Base-by-base conservation (phyloP, 345 rosid genomes). In the Gossypium mustelinum region DNA sequence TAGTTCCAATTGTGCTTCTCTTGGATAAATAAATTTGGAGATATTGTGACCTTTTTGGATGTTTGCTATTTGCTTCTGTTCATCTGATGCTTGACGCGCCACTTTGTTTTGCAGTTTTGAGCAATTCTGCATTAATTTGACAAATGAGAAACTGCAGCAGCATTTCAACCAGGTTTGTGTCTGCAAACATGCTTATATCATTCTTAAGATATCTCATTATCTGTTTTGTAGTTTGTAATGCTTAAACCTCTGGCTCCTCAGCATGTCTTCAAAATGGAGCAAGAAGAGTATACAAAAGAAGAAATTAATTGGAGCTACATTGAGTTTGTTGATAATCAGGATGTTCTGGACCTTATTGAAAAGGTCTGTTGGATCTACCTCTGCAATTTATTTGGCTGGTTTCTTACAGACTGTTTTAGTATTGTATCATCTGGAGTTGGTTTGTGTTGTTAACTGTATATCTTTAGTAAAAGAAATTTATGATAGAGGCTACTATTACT, bases 261-360 rank as follows among this genome's bases (percentile, higher is more conserved):
- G 99, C 99, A 95, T 72, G 99, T 95, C 76, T 95, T 95, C 84
- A 95, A 95, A 87, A 93, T 95, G 99, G 99, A 94, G 86, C 99
- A 95, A 91, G 99, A 94, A 79, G 98, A 91, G 80, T 92, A 94
- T 82, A 90, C 87, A 22, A 95, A 91, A 81, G 99, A 95, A 86
- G 89, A 91, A 86, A 95, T 95, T 81, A 79, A 91, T 80, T 95
- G 99, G 98, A 95, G 99, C 87, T 95, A 95, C 89, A 95, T 95
- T 75, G 99, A 93, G 3, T 95, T 95, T 78, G 92, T 93, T 34
- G 99, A 95, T 82, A 93, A 93, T 84, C 87, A 95, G 86, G 97
- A 93, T 83, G 59, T 95, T 81, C 81, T 95, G 82, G 98, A 93
- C 80, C 99, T 95, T 78, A 93, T 95, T 82, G 99, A 93, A 79